Evolutionary conservation across 805 yeast genomes (phyloP).

Genomic region (Martiniozyma abietophila): DNA sequence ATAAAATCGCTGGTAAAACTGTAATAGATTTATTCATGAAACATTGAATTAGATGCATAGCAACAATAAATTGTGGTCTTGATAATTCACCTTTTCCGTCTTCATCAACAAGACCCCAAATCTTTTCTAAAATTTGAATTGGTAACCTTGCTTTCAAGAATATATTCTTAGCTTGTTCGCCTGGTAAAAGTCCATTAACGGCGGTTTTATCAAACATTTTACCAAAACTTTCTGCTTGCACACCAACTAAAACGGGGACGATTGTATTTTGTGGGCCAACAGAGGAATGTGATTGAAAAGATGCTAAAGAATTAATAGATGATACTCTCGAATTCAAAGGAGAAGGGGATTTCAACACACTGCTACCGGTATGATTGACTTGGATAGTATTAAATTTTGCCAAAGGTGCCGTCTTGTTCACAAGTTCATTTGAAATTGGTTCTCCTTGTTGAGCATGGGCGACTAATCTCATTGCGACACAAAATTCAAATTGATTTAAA

Average conservation of each 20-base stretch:
- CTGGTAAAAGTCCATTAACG: slow-evolving; percentile 46
- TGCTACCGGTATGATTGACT: slow-evolving; percentile 29
- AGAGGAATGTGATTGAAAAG: slow-evolving; percentile 23
- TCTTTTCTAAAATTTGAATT: slow-evolving; percentile 64
- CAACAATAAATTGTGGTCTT: slow-evolving; percentile 73
- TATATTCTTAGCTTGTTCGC: slow-evolving; percentile 75
- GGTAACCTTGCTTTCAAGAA: slow-evolving; percentile 85
- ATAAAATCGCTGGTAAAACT: slow-evolving; percentile 23
- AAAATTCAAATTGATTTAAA: slow-evolving; percentile 70
- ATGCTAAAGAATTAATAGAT: slow-evolving; percentile 24
- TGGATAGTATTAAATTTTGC: slow-evolving; percentile 45
- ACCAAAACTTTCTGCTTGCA: slow-evolving; percentile 56
- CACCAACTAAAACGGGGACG: slow-evolving; percentile 45
- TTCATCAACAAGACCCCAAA: slow-evolving; percentile 85
- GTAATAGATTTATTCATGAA: slow-evolving; percentile 57
- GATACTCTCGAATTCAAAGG: slow-evolving; percentile 25
- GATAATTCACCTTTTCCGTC: slow-evolving; percentile 63
- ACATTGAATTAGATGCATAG: slow-evolving; percentile 92
- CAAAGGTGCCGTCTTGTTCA: slow-evolving; percentile 46
- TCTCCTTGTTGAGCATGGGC: slow-evolving; percentile 79
- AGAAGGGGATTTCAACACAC: slow-evolving; percentile 9
- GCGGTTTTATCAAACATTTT: slow-evolving; percentile 68
- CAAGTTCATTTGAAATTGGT: slow-evolving; percentile 42
- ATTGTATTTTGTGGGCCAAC: slow-evolving; percentile 15
- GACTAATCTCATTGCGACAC: slow-evolving; percentile 79